Evolutionary conservation across 306 rosid species (phyloP).

Genomic region (Malus asiatica): DNA sequence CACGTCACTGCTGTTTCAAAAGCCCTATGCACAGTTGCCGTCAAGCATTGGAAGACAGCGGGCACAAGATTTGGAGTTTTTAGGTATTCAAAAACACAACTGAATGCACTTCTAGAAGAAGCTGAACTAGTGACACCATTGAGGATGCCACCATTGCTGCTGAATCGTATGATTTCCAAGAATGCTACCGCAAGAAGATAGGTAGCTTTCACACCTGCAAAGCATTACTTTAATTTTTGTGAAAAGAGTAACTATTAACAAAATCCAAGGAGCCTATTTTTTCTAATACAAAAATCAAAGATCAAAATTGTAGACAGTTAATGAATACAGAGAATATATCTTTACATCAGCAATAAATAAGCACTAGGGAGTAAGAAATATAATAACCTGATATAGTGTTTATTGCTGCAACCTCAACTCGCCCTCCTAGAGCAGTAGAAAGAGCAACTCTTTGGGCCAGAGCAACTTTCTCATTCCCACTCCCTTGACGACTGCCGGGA

Average conservation of each 20-base stretch:
- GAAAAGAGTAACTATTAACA: neutral
- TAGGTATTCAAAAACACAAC: conserved; percentile 92
- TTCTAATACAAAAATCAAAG: neutral
- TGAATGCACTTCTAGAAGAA: conserved; percentile 82
- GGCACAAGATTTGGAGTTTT: conserved; percentile 95
- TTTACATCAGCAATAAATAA: neutral
- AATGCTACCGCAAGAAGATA: conserved; percentile 98
- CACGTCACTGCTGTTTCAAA: conserved; percentile 81
- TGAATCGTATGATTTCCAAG: conserved; percentile 89
- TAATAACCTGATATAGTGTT: conserved; percentile 78
- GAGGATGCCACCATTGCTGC: conserved; percentile 92
- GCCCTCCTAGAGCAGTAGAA: conserved; percentile 94
- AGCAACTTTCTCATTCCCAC: conserved; percentile 96
- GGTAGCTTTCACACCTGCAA: conserved; percentile 95
- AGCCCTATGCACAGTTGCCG: conserved; percentile 85
- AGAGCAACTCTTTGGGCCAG: conserved; percentile 84
- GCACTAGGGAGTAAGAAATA: neutral
- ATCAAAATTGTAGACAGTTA: neutral
- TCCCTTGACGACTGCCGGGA: conserved; percentile 82
- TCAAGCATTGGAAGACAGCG: conserved; percentile 87
- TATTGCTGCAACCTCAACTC: conserved; percentile 83
- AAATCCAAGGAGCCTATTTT: neutral
- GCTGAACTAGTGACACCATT: conserved; percentile 62
- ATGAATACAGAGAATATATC: conserved; percentile 2
- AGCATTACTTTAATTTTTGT: neutral